These are phyloP conservation scores for Jacaranda mimosifolia DNA, from an alignment of 257 asterid genomes.

Conservation along the genomic window DNA sequence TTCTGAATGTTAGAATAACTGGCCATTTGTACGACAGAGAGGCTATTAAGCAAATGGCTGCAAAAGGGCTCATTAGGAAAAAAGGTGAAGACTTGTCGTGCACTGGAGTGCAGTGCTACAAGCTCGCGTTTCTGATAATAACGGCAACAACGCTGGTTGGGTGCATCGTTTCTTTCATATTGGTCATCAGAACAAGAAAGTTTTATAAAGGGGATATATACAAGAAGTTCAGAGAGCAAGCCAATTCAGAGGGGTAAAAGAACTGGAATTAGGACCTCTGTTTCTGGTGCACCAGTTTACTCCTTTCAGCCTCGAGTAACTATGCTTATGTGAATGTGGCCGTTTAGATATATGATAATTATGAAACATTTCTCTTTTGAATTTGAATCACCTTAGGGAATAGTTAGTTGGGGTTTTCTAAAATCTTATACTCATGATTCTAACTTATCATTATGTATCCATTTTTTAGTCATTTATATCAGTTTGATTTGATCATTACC, in stretches of 20 bases:
- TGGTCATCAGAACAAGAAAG: constrained; percentile 60
- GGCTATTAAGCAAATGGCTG: constrained; percentile 56
- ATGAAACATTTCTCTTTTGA: neutral
- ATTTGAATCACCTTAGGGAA: neutral
- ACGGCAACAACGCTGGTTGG: constrained; percentile 56
- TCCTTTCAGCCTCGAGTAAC: no score
- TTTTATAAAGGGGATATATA: constrained; percentile 67
- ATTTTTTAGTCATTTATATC: no score
- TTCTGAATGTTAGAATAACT: constrained; percentile 52
- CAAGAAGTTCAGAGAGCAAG: constrained; percentile 59
- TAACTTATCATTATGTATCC: no score
- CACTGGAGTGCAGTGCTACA: constrained; percentile 60
- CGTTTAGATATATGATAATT: neutral
- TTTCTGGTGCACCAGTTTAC: neutral
- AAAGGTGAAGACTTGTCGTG: constrained; percentile 59
- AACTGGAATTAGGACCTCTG: constrained; percentile 21
- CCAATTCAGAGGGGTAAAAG: neutral
- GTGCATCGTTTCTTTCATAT: constrained; percentile 45
- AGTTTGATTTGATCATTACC: no score
- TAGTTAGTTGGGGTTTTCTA: no score
- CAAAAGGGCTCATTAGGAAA: constrained; percentile 37
- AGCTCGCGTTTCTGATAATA: constrained; percentile 57
- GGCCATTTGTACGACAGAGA: constrained; percentile 56
- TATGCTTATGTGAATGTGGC: no score
- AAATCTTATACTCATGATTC: no score